A percentile compares a stretch with the other conserved stretches of the same genome.
Evolutionary conservation across 306 rosid genomes (phyloP).

Genomic region (Begonia masoniana): DNA sequence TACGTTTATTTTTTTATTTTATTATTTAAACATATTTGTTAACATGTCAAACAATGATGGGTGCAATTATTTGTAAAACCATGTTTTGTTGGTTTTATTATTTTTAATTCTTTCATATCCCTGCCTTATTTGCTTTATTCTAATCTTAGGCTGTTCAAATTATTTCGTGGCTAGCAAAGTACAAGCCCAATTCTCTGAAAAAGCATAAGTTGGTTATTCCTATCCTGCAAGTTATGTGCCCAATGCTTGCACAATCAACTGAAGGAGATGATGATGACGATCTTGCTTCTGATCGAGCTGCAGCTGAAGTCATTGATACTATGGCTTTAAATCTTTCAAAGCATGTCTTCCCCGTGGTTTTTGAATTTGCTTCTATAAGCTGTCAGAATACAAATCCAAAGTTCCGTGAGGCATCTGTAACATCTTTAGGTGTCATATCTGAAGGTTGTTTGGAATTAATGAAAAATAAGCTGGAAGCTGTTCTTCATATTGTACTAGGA

Average conservation of each 20-base stretch:
- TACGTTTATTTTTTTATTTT: too few relatives aligned
- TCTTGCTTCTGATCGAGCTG: slow-evolving; percentile 96
- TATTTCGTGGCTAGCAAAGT: slow-evolving; percentile 93
- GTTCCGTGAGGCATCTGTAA: slow-evolving; percentile 94
- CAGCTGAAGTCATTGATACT: slow-evolving; percentile 96
- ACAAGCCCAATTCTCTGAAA: slow-evolving; percentile 70
- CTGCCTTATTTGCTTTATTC: slow-evolving; percentile 17
- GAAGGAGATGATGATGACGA: slow-evolving; percentile 77
- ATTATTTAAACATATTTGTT: too few relatives aligned
- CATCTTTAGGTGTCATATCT: slow-evolving; percentile 84
- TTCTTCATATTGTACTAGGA: slow-evolving; percentile 83
- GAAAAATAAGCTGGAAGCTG: slow-evolving; percentile 76
- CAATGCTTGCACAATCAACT: slow-evolving; percentile 84
- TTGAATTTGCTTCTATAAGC: slow-evolving; percentile 81
- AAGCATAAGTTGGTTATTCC: slow-evolving; percentile 81
- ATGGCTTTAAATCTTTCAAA: slow-evolving; percentile 86
- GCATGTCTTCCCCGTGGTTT: slow-evolving; percentile 67
- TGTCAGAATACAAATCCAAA: slow-evolving; percentile 84
- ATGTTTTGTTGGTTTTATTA: not conserved
- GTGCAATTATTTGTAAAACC: not conserved
- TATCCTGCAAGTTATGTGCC: slow-evolving; percentile 83
- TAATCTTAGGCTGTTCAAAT: slow-evolving; percentile 79
- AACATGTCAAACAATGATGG: too few relatives aligned
- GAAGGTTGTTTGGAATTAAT: slow-evolving; percentile 91
- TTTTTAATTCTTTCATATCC: slow-evolving; percentile 6